Conservation (phyloP, 75 land plant genomes). For the Cupressus sempervirens region DNA sequence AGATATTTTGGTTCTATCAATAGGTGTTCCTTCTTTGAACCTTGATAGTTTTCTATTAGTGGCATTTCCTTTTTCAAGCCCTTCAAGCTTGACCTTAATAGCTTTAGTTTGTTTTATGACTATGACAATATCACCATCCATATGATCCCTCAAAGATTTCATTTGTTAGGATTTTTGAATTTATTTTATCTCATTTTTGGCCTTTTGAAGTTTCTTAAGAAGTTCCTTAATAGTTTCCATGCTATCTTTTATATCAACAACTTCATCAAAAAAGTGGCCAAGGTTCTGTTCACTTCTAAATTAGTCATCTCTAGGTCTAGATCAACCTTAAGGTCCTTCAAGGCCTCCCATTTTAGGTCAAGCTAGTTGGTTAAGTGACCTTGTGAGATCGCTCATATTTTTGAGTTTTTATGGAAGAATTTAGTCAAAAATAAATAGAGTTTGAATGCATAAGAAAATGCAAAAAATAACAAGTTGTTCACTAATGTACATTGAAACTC, state of each 20-base stretch:
- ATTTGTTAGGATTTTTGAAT: slow-evolving; percentile 49
- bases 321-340: slow-evolving; percentile 55
- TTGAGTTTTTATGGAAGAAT: background rate
- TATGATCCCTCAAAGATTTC: slow-evolving; percentile 45
- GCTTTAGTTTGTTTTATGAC: slow-evolving; percentile 40
- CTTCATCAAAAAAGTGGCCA: slow-evolving; percentile 60
- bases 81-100: slow-evolving; percentile 58
- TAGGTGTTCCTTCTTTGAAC: slow-evolving; percentile 62
- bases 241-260: slow-evolving; percentile 39
- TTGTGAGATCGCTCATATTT: slow-evolving; percentile 77
- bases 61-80: slow-evolving; percentile 52
- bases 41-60: slow-evolving; percentile 35
- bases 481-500: no score
- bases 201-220: slow-evolving; percentile 35
- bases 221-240: slow-evolving; percentile 38
- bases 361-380: slow-evolving; percentile 57
- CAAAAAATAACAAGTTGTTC: no score
- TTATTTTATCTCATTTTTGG: slow-evolving; percentile 47
- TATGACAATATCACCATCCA: slow-evolving; percentile 49
- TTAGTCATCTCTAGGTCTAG: slow-evolving; percentile 27
- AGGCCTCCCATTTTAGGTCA: slow-evolving; percentile 68
- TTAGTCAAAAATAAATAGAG: background rate
- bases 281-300: slow-evolving; percentile 31
- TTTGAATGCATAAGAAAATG: background rate
- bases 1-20: slow-evolving; percentile 57